phyloP scores from a whole-genome alignment of 176 grass and related monocot genomes.

The Oryza nivara region DNA sequence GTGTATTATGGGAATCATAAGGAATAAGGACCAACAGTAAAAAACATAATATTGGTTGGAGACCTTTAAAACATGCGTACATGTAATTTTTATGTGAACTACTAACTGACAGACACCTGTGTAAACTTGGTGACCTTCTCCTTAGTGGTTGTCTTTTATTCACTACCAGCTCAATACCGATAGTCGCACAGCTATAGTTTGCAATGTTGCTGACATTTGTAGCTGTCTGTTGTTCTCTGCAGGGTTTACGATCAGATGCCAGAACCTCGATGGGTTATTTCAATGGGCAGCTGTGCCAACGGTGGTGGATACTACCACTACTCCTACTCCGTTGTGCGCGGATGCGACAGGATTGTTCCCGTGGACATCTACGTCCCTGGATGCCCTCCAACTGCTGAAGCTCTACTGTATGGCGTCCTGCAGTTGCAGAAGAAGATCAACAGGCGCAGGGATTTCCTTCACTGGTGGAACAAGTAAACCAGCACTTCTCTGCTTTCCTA shows the following conservation, averaged over 20 bases:
- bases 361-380: slow-evolving; percentile 83
- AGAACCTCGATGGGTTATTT: slow-evolving; percentile 86
- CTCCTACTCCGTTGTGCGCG: slow-evolving; percentile 86
- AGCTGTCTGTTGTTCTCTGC: background rate
- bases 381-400: slow-evolving; percentile 83
- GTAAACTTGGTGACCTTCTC: background rate
- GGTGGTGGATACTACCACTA: slow-evolving; percentile 95
- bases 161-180: background rate
- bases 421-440: slow-evolving; percentile 88
- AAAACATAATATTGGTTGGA: background rate
- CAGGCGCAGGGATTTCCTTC: slow-evolving; percentile 75
- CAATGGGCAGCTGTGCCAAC: slow-evolving; percentile 84
- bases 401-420: slow-evolving; percentile 73
- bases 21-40: no score
- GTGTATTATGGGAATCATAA: background rate
- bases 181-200: background rate
- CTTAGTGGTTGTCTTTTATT: background rate
- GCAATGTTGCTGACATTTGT: background rate
- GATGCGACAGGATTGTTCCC: slow-evolving; percentile 73
- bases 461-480: slow-evolving; percentile 76
- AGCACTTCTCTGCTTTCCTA: background rate
- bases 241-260: slow-evolving; percentile 91
- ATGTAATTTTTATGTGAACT: background rate
- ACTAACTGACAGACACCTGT: no score
- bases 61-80: background rate